Percentiles rank a stretch among this genome's conserved stretches.
Evolutionary conservation across 2,329 filamentous ascomycete species (phyloP).

Genomic region (Ceratocystis papillata): DNA sequence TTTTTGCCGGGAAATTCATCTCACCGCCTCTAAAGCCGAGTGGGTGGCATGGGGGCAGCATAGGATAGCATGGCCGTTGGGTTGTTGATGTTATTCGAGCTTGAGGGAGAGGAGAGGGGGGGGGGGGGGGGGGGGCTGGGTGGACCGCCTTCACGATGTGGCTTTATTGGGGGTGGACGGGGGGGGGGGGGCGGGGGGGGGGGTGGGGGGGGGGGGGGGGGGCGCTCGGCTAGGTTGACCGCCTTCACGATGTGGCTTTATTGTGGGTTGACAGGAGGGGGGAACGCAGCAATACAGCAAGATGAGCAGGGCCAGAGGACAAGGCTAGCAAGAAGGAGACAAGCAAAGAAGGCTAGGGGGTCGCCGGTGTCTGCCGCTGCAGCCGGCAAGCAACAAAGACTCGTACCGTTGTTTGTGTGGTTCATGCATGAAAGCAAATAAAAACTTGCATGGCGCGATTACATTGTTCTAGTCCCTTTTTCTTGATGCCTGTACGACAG

Average conservation of each 20-base stretch:
- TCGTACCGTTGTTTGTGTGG: background rate
- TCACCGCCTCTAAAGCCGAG: background rate
- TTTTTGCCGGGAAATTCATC: background rate
- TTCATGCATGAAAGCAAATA: slow-evolving; percentile 9
- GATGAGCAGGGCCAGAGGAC: background rate
- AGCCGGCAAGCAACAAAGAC: background rate
- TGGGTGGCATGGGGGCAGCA: too few relatives aligned
- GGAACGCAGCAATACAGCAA: background rate
- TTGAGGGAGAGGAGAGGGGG: too few relatives aligned
- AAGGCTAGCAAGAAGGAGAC: background rate
- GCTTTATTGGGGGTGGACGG: background rate
- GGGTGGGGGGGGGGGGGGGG: too few relatives aligned
- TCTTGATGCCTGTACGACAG: background rate
- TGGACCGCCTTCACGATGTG: slow-evolving; percentile 4
- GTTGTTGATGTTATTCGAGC: background rate
- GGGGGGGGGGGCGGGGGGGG: background rate
- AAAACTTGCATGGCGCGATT: background rate
- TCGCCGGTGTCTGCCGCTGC: too few relatives aligned
- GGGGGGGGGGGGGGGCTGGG: background rate
- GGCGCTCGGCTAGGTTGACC: background rate
- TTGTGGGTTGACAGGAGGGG: background rate
- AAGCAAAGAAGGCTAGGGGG: background rate
- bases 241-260: slow-evolving; percentile 1
- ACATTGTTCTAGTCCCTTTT: background rate
- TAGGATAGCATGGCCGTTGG: background rate